Conservation (phyloP, 768 basidiomycete genomes). For the Multifurca ochricompacta region DNA sequence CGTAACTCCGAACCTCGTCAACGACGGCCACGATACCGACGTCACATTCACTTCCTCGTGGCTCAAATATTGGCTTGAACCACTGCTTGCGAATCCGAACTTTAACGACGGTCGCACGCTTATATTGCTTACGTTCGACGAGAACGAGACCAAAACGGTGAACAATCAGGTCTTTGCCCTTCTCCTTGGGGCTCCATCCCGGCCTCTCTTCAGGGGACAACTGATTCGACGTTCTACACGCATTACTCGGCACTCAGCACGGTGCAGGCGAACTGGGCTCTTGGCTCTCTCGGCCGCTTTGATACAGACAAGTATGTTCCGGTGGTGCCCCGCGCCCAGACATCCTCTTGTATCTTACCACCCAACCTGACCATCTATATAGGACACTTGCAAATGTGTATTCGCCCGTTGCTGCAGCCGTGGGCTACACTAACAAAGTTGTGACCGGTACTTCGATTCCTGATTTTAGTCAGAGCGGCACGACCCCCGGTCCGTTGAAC, state of each 20-base stretch:
- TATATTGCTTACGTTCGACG: conserved; percentile 56
- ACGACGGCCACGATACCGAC: conserved; percentile 56
- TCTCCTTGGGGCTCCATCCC: conserved; percentile 44
- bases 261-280: conserved; percentile 52
- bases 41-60: conserved; percentile 40
- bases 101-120: conserved; percentile 51
- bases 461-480: no score
- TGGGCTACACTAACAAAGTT: no score
- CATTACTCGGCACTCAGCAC: conserved; percentile 54
- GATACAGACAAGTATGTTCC: conserved; percentile 43
- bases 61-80: conserved; percentile 43
- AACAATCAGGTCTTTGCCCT: conserved; percentile 43
- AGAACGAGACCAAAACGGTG: conserved; percentile 34
- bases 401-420: no score
- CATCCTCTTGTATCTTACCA: no score
- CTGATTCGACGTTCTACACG: conserved; percentile 47
- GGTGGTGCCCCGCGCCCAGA: no score
- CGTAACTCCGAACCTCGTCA: conserved; percentile 50
- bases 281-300: conserved; percentile 51
- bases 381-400: no score
- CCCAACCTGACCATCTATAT: no score
- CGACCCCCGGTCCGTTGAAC: no score
- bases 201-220: conserved; percentile 33
- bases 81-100: conserved; percentile 38
- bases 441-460: no score